A percentile compares a stretch with the other conserved stretches of the same genome.
Evolutionary conservation across 306 rosid species (phyloP).

Genomic region (Styphnolobium japonicum): DNA sequence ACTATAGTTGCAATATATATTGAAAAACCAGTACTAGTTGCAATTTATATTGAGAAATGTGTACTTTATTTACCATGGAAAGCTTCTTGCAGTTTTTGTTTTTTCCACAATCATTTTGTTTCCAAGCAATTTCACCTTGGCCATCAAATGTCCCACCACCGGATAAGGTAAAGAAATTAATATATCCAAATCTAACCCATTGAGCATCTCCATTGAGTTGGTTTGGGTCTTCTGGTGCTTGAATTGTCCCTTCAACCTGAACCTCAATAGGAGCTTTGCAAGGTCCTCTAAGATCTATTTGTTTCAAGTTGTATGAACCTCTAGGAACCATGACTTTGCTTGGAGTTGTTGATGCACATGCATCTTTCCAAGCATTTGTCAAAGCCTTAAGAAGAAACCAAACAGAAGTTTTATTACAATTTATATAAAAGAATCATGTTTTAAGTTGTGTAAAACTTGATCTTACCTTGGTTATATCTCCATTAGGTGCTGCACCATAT

Average conservation of each 20-base stretch:
- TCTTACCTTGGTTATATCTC: too few species aligned
- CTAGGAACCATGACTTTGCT: background rate
- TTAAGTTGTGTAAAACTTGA: too few species aligned
- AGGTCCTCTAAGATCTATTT: background rate
- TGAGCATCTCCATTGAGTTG: background rate
- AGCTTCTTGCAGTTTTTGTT: background rate
- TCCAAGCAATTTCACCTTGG: conserved; percentile 6
- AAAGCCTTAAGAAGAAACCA: background rate
- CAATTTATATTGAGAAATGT: background rate
- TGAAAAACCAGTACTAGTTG: background rate
- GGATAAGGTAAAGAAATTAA: background rate
- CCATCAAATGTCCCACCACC: background rate
- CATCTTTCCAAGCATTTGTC: background rate
- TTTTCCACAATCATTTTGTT: background rate
- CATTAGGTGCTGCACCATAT: background rate
- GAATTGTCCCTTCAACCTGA: background rate
- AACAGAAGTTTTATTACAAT: background rate
- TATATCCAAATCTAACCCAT: conserved; percentile 6
- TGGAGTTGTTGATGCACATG: background rate
- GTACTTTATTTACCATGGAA: background rate
- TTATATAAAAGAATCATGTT: too few species aligned
- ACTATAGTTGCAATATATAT: too few species aligned
- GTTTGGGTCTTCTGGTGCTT: background rate
- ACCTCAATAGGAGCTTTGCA: background rate
- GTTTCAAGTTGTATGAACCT: background rate